phyloP scores from a whole-genome alignment of 139 green algal genomes.

The Chlorella sorokiniana region DNA sequence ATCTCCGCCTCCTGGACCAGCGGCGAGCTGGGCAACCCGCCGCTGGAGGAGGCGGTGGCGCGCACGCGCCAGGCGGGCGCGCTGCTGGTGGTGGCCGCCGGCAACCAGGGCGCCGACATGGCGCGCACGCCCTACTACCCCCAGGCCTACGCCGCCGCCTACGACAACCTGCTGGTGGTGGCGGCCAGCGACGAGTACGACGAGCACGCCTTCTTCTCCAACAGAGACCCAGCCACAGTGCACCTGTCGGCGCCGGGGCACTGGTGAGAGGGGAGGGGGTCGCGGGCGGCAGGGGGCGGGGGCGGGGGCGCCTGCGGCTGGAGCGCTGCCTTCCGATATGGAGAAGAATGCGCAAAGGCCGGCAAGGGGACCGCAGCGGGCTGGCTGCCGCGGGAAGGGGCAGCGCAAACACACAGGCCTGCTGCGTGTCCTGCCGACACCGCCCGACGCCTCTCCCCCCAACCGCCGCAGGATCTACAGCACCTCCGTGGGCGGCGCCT shows the following conservation, averaged over 20 bases:
- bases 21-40: slow-evolving; percentile 9
- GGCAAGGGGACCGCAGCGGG: too few relatives aligned
- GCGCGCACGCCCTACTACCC: slow-evolving; percentile 10
- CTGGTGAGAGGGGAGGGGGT: neutral
- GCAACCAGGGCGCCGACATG: slow-evolving; percentile 23
- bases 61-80: neutral
- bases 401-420: neutral
- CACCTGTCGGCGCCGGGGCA: slow-evolving; percentile 14
- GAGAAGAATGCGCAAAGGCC: too few relatives aligned
- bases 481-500: slow-evolving; percentile 6
- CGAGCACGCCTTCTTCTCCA: slow-evolving; percentile 14
- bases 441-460: neutral
- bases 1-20: slow-evolving; percentile 15
- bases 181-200: slow-evolving; percentile 14
- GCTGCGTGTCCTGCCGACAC: neutral
- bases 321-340: too few relatives aligned
- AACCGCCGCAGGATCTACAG: slow-evolving; percentile 13
- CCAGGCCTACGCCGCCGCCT: neutral
- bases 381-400: too few relatives aligned
- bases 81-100: slow-evolving; percentile 8
- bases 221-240: slow-evolving; percentile 11
- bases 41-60: slow-evolving; percentile 21
- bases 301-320: too few relatives aligned
- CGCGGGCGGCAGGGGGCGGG: too few relatives aligned
- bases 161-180: slow-evolving; percentile 30